A percentile compares a stretch with the other conserved stretches of the same genome.
These are phyloP conservation scores for Rhodotorula sp. DNA, from an alignment of 1,284 basidiomycete genomes.

Conservation along the genomic window DNA sequence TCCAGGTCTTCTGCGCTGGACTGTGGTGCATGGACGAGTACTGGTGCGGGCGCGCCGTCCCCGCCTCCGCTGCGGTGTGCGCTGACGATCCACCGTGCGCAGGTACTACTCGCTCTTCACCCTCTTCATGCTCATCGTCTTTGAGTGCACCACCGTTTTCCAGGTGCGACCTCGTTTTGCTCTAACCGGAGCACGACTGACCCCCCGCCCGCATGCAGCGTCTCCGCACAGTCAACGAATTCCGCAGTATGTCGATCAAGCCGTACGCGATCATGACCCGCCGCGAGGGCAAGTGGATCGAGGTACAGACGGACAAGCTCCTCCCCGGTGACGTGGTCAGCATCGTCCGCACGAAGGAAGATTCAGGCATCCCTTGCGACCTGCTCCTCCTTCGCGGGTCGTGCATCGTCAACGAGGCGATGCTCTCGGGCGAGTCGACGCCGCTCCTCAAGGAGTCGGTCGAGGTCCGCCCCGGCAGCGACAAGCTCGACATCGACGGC, in stretches of 20 bases:
- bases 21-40: conserved; percentile 96
- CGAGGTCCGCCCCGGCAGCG: conserved; percentile 73
- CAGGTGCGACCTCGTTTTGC: conserved; percentile 63
- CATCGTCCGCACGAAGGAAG: conserved; percentile 73
- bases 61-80: neutral
- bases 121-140: conserved; percentile 92
- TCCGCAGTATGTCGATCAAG: conserved; percentile 89
- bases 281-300: conserved; percentile 76
- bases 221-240: conserved; percentile 83
- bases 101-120: conserved; percentile 90
- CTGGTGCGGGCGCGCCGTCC: conserved; percentile 58
- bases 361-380: conserved; percentile 87
- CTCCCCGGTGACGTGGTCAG: conserved; percentile 89
- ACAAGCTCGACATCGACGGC: conserved; percentile 78
- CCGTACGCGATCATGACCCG: conserved; percentile 81
- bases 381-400: conserved; percentile 83
- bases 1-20: conserved; percentile 93
- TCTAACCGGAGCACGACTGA: neutral
- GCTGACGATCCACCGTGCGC: neutral
- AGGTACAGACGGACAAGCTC: conserved; percentile 76
- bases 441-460: conserved; percentile 91
- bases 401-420: conserved; percentile 94
- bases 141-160: conserved; percentile 96
- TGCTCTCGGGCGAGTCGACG: conserved; percentile 95
- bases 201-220: conserved; percentile 59